These are phyloP conservation scores for Penicillium sp. DNA, from an alignment of 2,329 filamentous ascomycete species.

Conservation along the genomic window DNA sequence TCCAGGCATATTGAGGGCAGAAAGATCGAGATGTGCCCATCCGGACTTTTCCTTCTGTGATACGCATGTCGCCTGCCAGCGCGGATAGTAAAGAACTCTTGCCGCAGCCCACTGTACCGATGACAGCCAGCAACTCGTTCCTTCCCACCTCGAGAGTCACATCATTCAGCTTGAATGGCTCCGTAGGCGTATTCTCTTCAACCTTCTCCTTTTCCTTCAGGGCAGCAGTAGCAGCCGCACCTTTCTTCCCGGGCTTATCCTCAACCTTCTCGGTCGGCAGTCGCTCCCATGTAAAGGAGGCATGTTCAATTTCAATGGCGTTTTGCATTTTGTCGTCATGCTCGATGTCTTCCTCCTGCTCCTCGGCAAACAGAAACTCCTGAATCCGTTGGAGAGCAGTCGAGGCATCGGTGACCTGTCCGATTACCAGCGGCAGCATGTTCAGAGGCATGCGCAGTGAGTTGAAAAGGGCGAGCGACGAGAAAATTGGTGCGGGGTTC, in stretches of 20 bases:
- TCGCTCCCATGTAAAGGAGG: slow-evolving; percentile 64
- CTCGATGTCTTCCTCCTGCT: slow-evolving; percentile 66
- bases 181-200: slow-evolving; percentile 20
- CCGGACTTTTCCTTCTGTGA: slow-evolving; percentile 66
- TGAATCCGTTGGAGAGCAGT: slow-evolving; percentile 79
- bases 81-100: slow-evolving; percentile 87
- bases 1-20: slow-evolving; percentile 96
- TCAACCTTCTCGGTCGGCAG: slow-evolving; percentile 20
- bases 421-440: slow-evolving; percentile 78
- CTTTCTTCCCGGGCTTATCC: slow-evolving; percentile 18
- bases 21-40: slow-evolving; percentile 79
- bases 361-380: slow-evolving; percentile 81
- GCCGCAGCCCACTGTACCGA: slow-evolving; percentile 62
- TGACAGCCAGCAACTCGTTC: slow-evolving; percentile 58
- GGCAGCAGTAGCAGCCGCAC: slow-evolving; percentile 30
- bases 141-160: slow-evolving; percentile 34
- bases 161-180: slow-evolving; percentile 41
- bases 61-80: slow-evolving; percentile 81
- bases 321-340: slow-evolving; percentile 50
- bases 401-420: slow-evolving; percentile 84
- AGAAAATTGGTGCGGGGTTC: slow-evolving; percentile 75
- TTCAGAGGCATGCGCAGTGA: slow-evolving; percentile 85
- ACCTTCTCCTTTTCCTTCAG: slow-evolving; percentile 13
- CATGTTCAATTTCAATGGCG: slow-evolving; percentile 63
- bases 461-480: slow-evolving; percentile 90